Base-by-base conservation (phyloP, 768 basidiomycete species). In the Pilatotrama ljubarskyi region DNA sequence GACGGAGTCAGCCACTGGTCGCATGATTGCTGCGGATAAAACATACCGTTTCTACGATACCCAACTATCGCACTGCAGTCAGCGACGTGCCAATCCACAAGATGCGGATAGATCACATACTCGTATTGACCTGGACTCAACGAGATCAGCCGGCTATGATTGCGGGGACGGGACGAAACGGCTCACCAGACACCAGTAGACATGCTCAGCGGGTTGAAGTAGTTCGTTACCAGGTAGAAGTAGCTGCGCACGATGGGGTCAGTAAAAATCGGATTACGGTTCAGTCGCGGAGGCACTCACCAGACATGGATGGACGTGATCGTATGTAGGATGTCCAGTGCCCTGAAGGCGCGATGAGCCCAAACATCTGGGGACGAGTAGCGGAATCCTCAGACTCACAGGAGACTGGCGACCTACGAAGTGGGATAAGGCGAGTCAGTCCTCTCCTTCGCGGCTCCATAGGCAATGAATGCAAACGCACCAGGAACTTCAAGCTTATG, bases 241-340 rank as follows among this genome's bases (percentile, higher is more conserved):
- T 49, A 53, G 20, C 57, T 51, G 50, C 20, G 20, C 3, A 6
- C n/a, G 18, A 10, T 32, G 2, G 46, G 22, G 15, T 20, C 25
- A 14, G 26, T 49, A 8, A 35, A 6, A 14, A 5, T n/a, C 15
- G 7, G 8, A 11, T 15, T 15, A 9, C 24, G 2, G 17, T n/a
- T 10, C 24, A n/a, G 8, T 9, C 24, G 14, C 24, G 24, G 25
- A 3, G 15, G 11, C 20, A 36, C 38, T 17, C 35, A 57, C 55
- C 55, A 57, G 8, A 57, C 36, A 20, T 57, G 55, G 8, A 49
- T 42, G 55, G 20, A 17, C 25, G 47, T 41, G 5, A 57, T 42
- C n/a, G 55, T 38, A n/a, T 57, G 55, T 18, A 41, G 11, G 9
- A 57, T 41, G n/a, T 57, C 55, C 2, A 57, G 46, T n/a, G 11